phyloP scores from a whole-genome alignment of 2,329 filamentous ascomycete genomes.

The Monosporascus sp. region DNA sequence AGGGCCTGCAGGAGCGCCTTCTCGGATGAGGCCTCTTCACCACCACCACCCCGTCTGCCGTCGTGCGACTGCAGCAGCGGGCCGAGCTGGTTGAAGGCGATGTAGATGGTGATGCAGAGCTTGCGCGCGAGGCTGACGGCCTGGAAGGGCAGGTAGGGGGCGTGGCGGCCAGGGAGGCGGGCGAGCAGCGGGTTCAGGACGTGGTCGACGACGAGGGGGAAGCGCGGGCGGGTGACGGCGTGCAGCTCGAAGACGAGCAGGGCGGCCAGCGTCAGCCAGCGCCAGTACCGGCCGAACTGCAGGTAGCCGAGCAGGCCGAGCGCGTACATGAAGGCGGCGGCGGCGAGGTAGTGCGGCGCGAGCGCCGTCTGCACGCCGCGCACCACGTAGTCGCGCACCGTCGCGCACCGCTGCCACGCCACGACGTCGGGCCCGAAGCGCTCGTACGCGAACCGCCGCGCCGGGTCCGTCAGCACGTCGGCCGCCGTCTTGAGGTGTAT shows the following conservation, averaged over 20 bases:
- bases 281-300: conserved; percentile 61
- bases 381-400: conserved; percentile 67
- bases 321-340: conserved; percentile 53
- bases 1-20: conserved; percentile 56
- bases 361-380: conserved; percentile 51
- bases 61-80: conserved; percentile 50
- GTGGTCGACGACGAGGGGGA: conserved; percentile 39
- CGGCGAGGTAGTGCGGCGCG: conserved; percentile 56
- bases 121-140: conserved; percentile 70
- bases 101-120: conserved; percentile 71
- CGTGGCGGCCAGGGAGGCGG: conserved; percentile 34
- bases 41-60: conserved; percentile 11
- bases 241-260: conserved; percentile 54
- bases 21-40: conserved; percentile 32
- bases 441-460: conserved; percentile 81
- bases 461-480: conserved; percentile 74
- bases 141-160: conserved; percentile 80
- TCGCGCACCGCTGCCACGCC: conserved; percentile 60
- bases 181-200: conserved; percentile 41
- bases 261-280: conserved; percentile 52
- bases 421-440: conserved; percentile 73
- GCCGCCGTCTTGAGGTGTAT: conserved; percentile 77
- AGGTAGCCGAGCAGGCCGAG: conserved; percentile 63
- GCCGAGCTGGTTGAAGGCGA: conserved; percentile 76
- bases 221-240: conserved; percentile 48